Conservation (phyloP, 495 filamentous ascomycete species). For the Hypoxylon crocopeplum region DNA sequence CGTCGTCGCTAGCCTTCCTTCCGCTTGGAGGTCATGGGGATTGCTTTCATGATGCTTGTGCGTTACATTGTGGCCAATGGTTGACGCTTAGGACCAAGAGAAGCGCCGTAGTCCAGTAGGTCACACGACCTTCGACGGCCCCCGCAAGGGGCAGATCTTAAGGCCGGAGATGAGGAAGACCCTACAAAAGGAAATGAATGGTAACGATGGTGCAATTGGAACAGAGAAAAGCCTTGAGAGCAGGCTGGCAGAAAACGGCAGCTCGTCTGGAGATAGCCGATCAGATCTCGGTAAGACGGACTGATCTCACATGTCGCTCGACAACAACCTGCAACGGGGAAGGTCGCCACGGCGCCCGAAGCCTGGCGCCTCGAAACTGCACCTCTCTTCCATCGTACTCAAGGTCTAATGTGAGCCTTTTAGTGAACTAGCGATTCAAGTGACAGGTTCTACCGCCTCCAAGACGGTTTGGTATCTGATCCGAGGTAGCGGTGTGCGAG, state of each 20-base stretch:
- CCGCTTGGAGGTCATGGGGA: constrained; percentile 28
- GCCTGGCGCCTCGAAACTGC: constrained; percentile 3
- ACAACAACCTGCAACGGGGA: constrained; percentile 13
- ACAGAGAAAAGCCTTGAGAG: constrained; percentile 3
- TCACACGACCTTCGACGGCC: constrained; percentile 32
- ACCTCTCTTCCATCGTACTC: neutral
- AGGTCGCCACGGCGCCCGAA: constrained; percentile 9
- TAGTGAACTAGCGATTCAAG: constrained; percentile 10
- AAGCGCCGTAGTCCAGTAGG: constrained; percentile 26
- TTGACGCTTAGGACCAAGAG: constrained; percentile 14
- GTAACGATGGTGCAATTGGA: constrained; percentile 25
- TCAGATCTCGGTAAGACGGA: neutral
- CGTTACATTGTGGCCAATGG: constrained; percentile 28
- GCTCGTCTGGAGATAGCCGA: constrained; percentile 8
- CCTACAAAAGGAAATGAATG: constrained; percentile 20
- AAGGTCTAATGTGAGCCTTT: constrained; percentile 1
- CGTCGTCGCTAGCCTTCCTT: constrained; percentile 14
- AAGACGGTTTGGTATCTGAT: constrained; percentile 14
- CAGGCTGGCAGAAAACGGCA: constrained; percentile 14
- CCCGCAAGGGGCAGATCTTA: constrained; percentile 36
- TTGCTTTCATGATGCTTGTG: constrained; percentile 28
- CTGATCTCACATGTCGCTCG: constrained; percentile 18
- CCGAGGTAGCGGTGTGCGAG: constrained; percentile 29
- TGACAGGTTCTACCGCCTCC: constrained; percentile 12
- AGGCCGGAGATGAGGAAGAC: constrained; percentile 29